phyloP scores from a whole-genome alignment of 1,139 yeast species.

The Petasospora fabianii region DNA sequence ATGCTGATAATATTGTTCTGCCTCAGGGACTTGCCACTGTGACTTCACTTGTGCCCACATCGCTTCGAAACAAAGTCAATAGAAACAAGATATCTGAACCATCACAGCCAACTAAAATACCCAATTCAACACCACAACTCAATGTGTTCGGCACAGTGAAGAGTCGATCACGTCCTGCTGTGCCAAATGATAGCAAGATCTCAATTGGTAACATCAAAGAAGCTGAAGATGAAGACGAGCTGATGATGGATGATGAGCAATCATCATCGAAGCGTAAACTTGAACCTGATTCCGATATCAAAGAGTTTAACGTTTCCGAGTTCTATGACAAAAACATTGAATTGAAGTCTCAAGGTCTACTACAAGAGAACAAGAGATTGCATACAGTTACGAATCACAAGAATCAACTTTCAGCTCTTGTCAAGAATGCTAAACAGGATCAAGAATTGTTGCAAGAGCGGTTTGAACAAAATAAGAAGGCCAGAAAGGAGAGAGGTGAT shows the following conservation, averaged over 20 bases:
- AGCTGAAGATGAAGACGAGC: constrained; percentile 5
- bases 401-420: constrained; percentile 31
- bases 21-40: constrained; percentile 14
- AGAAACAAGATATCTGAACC: neutral
- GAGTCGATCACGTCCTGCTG: constrained; percentile 1
- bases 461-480: constrained; percentile 25
- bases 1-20: constrained; percentile 20
- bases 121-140: neutral
- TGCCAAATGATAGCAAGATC: neutral
- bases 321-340: constrained; percentile 23
- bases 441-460: constrained; percentile 28
- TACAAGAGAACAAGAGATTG: constrained; percentile 22
- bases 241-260: constrained; percentile 2
- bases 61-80: constrained; percentile 14
- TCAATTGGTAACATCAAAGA: neutral
- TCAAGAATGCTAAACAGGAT: constrained; percentile 32
- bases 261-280: constrained; percentile 7
- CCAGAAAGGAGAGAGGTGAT: constrained; percentile 25
- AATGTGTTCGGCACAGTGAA: neutral
- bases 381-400: constrained; percentile 28
- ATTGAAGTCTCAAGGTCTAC: constrained; percentile 20
- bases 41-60: constrained; percentile 23
- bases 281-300: constrained; percentile 11
- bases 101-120: neutral
- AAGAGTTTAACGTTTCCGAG: constrained; percentile 21